These are phyloP conservation scores for Triticum urartu DNA, from an alignment of 176 grass and related monocot species.

Conservation along the genomic window DNA sequence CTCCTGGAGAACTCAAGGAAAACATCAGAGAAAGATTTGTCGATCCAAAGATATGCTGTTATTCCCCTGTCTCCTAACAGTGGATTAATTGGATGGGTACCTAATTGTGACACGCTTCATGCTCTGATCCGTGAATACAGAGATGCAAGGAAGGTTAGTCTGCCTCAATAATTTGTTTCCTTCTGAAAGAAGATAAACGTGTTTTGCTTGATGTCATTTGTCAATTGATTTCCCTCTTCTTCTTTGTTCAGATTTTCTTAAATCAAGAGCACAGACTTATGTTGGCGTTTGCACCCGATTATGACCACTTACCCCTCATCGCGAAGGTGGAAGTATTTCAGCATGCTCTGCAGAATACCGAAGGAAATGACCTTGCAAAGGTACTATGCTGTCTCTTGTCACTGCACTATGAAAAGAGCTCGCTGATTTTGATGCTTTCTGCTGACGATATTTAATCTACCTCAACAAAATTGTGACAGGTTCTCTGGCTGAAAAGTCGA, in stretches of 20 bases:
- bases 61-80: slow-evolving; percentile 97
- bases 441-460: not conserved
- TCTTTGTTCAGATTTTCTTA: slow-evolving; percentile 72
- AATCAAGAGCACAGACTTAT: slow-evolving; percentile 98
- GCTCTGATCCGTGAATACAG: slow-evolving; percentile 92
- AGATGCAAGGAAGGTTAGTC: slow-evolving; percentile 92
- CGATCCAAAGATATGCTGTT: slow-evolving; percentile 95
- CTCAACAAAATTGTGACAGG: slow-evolving; percentile 48
- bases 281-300: slow-evolving; percentile 94
- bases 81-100: slow-evolving; percentile 97
- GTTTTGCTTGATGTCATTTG: slow-evolving; percentile 9
- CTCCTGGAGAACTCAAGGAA: slow-evolving; percentile 88
- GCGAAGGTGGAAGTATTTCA: slow-evolving; percentile 98
- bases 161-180: slow-evolving; percentile 28
- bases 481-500: slow-evolving; percentile 96
- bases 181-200: slow-evolving; percentile 5
- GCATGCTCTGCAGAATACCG: slow-evolving; percentile 87
- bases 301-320: slow-evolving; percentile 90
- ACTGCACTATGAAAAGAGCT: not conserved
- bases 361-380: slow-evolving; percentile 96
- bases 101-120: slow-evolving; percentile 93
- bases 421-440: slow-evolving; percentile 8
- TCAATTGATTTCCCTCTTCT: slow-evolving; percentile 27
- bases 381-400: slow-evolving; percentile 38
- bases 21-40: slow-evolving; percentile 94